Evolutionary conservation across 73 alveolate genomes (phyloP).

Genomic region (Paramecium biaurelia): DNA sequence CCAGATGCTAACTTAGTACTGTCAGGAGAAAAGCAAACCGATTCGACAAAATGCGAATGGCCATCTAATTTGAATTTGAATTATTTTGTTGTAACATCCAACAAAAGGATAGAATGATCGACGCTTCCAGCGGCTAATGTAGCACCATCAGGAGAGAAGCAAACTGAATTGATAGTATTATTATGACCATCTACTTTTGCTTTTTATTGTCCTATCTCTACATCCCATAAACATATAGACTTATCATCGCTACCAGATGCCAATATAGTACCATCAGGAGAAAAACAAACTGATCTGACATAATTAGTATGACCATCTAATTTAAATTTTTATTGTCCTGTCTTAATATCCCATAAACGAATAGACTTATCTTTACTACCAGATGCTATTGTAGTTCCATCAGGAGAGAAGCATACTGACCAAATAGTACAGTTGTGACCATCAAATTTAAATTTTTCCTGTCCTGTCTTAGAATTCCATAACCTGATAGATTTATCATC

Average conservation of each 20-base stretch:
- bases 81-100: no score
- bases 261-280: slow-evolving; percentile 69
- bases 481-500: neutral
- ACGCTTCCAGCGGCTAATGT: no score
- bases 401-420: neutral
- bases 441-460: neutral
- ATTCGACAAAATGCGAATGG: no score
- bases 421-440: neutral
- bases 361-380: neutral
- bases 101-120: no score
- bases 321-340: neutral
- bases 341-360: neutral
- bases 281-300: neutral
- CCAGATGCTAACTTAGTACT: neutral
- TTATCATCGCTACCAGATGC: slow-evolving; percentile 99
- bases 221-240: slow-evolving; percentile 96
- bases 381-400: neutral
- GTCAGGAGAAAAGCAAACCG: neutral
- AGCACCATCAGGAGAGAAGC: no score
- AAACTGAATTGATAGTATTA: neutral
- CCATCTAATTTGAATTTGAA: no score
- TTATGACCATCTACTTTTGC: slow-evolving; percentile 84
- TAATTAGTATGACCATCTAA: neutral
- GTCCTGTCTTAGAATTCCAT: neutral
- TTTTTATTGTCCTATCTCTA: slow-evolving; percentile 92